Evolutionary conservation across 768 basidiomycete species (phyloP), one percentile per base, ranked within the genome.

Genomic region (Agaricus sinodeliciosus): DNA sequence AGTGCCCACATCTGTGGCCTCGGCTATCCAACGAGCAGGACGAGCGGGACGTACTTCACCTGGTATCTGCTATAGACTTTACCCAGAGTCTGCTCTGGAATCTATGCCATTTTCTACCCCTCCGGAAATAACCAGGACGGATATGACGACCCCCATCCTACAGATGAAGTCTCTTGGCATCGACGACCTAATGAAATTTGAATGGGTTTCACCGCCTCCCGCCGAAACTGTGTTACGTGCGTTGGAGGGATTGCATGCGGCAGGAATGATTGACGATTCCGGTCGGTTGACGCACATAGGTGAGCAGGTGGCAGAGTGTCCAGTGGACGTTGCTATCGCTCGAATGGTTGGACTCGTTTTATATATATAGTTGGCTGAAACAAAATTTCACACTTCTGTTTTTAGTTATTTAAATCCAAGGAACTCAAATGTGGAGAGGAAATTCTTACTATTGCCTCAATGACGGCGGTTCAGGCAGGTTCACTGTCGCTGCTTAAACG

Each of bases 91-190:
- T 0, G 71, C 72, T 11, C 79, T 89, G 47, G 67, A 79, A 4
- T 67, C 74, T 0, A 78, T 98, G 54, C 75, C 85, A 1, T 69
- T 72, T 3, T 81, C 82, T 0, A 92, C 92, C 0, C 79, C 88
- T 2, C 91, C 96, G 1, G 96, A 99, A 72, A 85, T 98, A 45
- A 87, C 85, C 9, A 82, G 95, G 28, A 86, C 85, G 3, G 95
- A 99, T 62, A 80, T 99, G 71, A 87, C 89, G 0, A 87, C 90
- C 2, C 89, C 92, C 4, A 87, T 99, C 47, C 72, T 99, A 15
- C 94, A 97, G 64, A 78, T 98, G 45, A 98, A 98, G 67, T 88
- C 90, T 0, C 76, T 99, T 27, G 96, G 96, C 8, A 88, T 99
- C 42, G 88, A 98, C 59, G 92, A 99, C 67, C 67, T 98, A 12